A percentile compares a stretch with the other conserved stretches of the same genome.
These are phyloP conservation scores for Cydonia oblonga DNA, from an alignment of 331 rosid species.

Conservation along the genomic window DNA sequence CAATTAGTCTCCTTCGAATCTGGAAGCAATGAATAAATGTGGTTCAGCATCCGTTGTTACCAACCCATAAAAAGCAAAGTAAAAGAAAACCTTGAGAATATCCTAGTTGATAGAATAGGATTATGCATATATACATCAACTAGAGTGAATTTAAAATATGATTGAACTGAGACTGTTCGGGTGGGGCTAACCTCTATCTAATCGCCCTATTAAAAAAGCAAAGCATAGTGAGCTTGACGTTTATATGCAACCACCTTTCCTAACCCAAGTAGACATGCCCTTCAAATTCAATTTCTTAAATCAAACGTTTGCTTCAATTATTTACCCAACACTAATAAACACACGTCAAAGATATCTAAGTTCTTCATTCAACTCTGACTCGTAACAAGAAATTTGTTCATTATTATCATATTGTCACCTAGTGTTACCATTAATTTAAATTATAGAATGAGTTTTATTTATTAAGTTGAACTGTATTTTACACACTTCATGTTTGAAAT, in stretches of 20 bases:
- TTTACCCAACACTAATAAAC: background rate
- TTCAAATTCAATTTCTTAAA: background rate
- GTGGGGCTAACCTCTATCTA: background rate
- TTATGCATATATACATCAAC: background rate
- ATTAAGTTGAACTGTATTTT: too few relatives aligned
- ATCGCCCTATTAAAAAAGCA: background rate
- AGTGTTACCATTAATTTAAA: background rate
- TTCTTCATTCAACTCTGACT: background rate
- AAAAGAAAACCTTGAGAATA: background rate
- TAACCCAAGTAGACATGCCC: background rate
- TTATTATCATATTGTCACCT: background rate
- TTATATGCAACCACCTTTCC: background rate
- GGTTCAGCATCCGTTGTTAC: too few relatives aligned
- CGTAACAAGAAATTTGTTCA: background rate
- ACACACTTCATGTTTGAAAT: too few relatives aligned
- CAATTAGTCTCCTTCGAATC: too few relatives aligned
- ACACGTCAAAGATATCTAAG: background rate
- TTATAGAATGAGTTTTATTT: too few relatives aligned
- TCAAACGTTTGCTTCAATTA: background rate
- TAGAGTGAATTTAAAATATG: background rate
- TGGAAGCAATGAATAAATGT: fast-evolving
- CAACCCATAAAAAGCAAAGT: background rate
- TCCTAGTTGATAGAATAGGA: background rate
- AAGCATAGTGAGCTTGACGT: background rate
- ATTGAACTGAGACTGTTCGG: background rate